Evolutionary conservation across 2,329 filamentous ascomycete genomes (phyloP).

Genomic region (Neonectria faginata): DNA sequence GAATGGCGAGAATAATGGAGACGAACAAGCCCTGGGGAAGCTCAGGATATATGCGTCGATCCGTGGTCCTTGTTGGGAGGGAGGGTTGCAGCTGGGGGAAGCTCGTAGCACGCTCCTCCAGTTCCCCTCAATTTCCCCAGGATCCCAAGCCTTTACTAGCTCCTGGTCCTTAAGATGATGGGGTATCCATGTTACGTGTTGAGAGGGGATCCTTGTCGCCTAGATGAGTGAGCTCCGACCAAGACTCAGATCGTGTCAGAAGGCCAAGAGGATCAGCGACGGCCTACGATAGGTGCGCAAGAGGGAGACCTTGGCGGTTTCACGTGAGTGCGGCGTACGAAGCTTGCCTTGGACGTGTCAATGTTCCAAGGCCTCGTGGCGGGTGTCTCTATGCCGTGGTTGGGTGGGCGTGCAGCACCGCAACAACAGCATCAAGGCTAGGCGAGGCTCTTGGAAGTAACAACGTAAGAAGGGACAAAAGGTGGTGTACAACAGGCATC

Average conservation of each 20-base stretch:
- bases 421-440: background rate
- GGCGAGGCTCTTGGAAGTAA: too few species aligned
- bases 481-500: too few species aligned
- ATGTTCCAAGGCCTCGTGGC: background rate
- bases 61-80: background rate
- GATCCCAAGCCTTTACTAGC: background rate
- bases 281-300: constrained; percentile 21
- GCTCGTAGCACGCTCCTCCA: background rate
- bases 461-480: too few species aligned
- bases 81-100: background rate
- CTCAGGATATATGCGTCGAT: background rate
- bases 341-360: background rate
- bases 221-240: background rate
- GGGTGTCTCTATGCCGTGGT: background rate
- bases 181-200: background rate
- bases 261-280: too few species aligned
- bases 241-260: background rate
- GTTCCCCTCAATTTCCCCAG: constrained; percentile 3
- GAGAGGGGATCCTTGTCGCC: background rate
- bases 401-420: background rate
- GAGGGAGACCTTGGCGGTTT: background rate
- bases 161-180: background rate
- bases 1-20: background rate
- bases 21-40: background rate
- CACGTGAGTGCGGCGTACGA: background rate